Percentiles rank a stretch among this genome's conserved stretches.
Evolutionary conservation across 2,329 filamentous ascomycete species (phyloP).

Genomic region (Cercospora beticola): DNA sequence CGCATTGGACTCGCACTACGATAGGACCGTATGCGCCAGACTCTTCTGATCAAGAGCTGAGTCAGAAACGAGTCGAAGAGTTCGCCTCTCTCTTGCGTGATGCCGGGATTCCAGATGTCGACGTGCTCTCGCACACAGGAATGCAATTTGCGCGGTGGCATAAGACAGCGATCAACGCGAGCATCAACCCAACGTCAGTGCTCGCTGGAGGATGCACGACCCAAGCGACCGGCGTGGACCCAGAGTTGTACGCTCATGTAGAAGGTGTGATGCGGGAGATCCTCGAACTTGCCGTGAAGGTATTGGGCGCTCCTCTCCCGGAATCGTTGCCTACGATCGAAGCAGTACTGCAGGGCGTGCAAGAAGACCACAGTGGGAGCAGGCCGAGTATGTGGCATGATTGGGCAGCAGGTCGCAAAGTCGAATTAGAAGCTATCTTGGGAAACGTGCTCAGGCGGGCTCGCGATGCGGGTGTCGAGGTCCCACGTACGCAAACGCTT

Average conservation of each 20-base stretch:
- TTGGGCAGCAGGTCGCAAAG: slow-evolving; percentile 63
- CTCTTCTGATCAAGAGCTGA: slow-evolving; percentile 21
- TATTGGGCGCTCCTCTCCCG: slow-evolving; percentile 61
- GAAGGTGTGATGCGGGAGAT: slow-evolving; percentile 69
- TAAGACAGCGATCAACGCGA: slow-evolving; percentile 73
- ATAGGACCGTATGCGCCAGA: slow-evolving; percentile 63
- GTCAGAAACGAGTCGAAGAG: slow-evolving; percentile 43
- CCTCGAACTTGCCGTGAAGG: slow-evolving; percentile 59
- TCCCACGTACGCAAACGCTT: slow-evolving; percentile 64
- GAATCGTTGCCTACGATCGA: slow-evolving; percentile 61
- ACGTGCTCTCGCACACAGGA: slow-evolving; percentile 62
- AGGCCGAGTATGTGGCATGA: slow-evolving; percentile 66
- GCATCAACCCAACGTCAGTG: slow-evolving; percentile 70
- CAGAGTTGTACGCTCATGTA: slow-evolving; percentile 62
- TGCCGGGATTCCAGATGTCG: slow-evolving; percentile 64
- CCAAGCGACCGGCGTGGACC: slow-evolving; percentile 62
- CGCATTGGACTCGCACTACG: slow-evolving; percentile 70
- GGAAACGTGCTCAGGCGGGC: slow-evolving; percentile 69
- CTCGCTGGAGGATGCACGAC: slow-evolving; percentile 64
- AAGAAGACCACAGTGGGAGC: slow-evolving; percentile 61
- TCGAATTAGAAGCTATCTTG: slow-evolving; percentile 71
- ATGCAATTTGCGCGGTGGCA: slow-evolving; percentile 72
- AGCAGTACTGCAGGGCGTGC: slow-evolving; percentile 61
- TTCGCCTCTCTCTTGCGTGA: slow-evolving; percentile 57
- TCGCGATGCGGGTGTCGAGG: slow-evolving; percentile 59